Evolutionary conservation across 106 monocot species (phyloP).

Genomic region (Dioscorea dumetorum): DNA sequence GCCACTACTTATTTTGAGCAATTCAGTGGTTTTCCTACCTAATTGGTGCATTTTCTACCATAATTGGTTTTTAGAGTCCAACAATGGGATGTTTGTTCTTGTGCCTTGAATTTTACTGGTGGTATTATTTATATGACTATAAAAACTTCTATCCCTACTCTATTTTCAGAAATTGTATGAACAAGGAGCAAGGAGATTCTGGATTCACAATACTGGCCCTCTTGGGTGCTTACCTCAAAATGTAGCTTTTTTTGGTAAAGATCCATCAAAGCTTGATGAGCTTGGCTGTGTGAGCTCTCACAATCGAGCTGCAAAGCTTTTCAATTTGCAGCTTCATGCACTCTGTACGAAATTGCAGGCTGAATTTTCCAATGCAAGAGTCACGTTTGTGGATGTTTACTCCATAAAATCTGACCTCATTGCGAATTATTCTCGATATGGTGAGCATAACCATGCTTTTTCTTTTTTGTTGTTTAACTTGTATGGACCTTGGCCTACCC

Average conservation of each 20-base stretch:
- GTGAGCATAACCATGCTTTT: slow-evolving; percentile 20
- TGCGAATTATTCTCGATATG: slow-evolving; percentile 70
- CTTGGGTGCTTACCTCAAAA: slow-evolving; percentile 90
- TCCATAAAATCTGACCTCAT: slow-evolving; percentile 76
- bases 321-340: slow-evolving; percentile 87
- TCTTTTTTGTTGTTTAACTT: no score
- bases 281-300: slow-evolving; percentile 71
- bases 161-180: slow-evolving; percentile 67
- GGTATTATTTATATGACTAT: no score
- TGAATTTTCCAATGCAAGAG: slow-evolving; percentile 41
- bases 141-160: neutral
- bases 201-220: slow-evolving; percentile 93
- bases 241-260: slow-evolving; percentile 58
- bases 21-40: no score
- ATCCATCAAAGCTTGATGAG: slow-evolving; percentile 73
- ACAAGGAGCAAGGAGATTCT: slow-evolving; percentile 84
- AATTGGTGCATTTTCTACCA: no score
- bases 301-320: slow-evolving; percentile 66
- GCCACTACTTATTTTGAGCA: no score
- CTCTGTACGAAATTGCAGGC: slow-evolving; percentile 61
- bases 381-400: slow-evolving; percentile 69
- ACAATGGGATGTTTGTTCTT: no score
- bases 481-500: no score
- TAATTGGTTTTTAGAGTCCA: no score
- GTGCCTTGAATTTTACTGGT: no score